These are phyloP conservation scores for Kwoniella newhampshirensis DNA, from an alignment of 768 basidiomycete species.

Conservation along the genomic window DNA sequence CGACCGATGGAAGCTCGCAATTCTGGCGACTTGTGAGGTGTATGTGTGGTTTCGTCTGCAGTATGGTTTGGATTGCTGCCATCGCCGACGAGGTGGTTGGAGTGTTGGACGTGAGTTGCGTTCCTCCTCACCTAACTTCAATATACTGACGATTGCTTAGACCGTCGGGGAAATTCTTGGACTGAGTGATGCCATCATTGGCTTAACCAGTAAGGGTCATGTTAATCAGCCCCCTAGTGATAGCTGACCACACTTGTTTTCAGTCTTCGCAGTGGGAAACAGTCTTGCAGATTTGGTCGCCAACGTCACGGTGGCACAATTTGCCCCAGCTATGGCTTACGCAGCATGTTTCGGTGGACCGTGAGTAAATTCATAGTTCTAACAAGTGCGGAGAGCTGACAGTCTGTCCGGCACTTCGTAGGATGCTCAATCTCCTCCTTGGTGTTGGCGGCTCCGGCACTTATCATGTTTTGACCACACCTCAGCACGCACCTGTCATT, in stretches of 20 bases:
- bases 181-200: constrained; percentile 94
- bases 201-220: constrained; percentile 75
- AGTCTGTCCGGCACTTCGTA: background rate
- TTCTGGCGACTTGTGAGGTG: constrained; percentile 70
- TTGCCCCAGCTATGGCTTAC: constrained; percentile 53
- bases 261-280: constrained; percentile 89
- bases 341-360: constrained; percentile 51
- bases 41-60: constrained; percentile 83
- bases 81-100: constrained; percentile 95
- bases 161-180: constrained; percentile 92
- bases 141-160: constrained; percentile 55
- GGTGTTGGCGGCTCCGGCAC: constrained; percentile 91
- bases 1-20: constrained; percentile 62
- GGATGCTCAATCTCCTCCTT: constrained; percentile 55
- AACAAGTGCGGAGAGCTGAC: background rate
- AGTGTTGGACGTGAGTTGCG: constrained; percentile 70
- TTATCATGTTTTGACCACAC: constrained; percentile 65
- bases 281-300: constrained; percentile 95
- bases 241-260: background rate
- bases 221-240: background rate
- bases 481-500: constrained; percentile 64
- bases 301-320: constrained; percentile 85
- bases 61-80: constrained; percentile 97
- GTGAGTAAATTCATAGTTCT: constrained; percentile 12
- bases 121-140: background rate